Base-by-base conservation (phyloP, 176 grass and related monocot genomes). In the Rhynchospora pubera region DNA sequence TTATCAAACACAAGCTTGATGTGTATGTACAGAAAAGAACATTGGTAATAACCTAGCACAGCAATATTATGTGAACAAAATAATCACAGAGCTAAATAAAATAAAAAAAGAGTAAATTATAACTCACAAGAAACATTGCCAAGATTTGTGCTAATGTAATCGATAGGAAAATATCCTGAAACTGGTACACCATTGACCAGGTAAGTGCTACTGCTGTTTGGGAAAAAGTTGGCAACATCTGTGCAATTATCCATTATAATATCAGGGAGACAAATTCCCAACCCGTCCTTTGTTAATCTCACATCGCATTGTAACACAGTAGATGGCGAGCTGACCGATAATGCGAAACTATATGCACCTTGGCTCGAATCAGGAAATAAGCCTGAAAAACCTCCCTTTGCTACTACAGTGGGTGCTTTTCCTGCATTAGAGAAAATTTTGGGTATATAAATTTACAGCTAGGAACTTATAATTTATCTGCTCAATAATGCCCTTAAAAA, bases 321-420 rank as follows among this genome's bases (percentile, higher is more conserved):
- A 9, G 83, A 84, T 0, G 80, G 42, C 4, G 84, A 91, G 83
- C 94, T 91, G n/a, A 77, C 26, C 16, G 21, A 0, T 39, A 83
- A 56, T 7, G 84, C 79, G 22, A 93, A 89, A 11, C 10, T 11
- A 19, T 91, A 97, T 2, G 91, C 85, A 6, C n/a, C 23, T 69
- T 80, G 57, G 19, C 94, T 93, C 5, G 94, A 97, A 85, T 93
- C 91, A 1, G 94, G 94, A 83, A 93, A 97, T 34, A 97, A 22
- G 28, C 94, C 94, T 16, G 94, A 97, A 69, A 97, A 93, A 11
- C 94, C 94, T 57, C 94, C 94, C 73, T 87, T 93, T 60, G 94
- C 91, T 74, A 97, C 79, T 59, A 97, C 48, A 57, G 81, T 52
- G 1, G 94, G 94, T 62, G 91, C 89, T 14, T 89, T 67, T 62